Evolutionary conservation across 176 grass and related monocot species (phyloP).

Genomic region (Carex kokanica): DNA sequence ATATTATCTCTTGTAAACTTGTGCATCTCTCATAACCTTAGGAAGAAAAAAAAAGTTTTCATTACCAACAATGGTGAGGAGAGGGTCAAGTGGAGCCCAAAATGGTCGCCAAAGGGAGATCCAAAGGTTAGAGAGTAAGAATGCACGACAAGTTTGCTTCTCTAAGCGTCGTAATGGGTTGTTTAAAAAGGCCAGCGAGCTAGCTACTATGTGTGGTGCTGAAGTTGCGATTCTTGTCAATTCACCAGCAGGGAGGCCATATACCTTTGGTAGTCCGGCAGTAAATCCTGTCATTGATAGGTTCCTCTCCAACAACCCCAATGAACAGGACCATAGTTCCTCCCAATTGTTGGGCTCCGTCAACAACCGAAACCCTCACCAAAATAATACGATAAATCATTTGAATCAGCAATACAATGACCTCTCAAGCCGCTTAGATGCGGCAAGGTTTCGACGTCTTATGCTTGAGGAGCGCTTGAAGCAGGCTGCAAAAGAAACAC

Average conservation of each 20-base stretch:
- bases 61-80: neutral
- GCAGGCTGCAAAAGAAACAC: neutral
- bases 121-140: neutral
- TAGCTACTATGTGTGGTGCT: slow-evolving; percentile 2
- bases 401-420: slow-evolving; percentile 1
- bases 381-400: neutral
- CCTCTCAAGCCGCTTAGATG: neutral
- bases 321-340: neutral
- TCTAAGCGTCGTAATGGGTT: slow-evolving; percentile 9
- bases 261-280: slow-evolving; percentile 17
- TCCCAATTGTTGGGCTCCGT: neutral
- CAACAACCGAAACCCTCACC: neutral
- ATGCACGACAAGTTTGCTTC: slow-evolving; percentile 14
- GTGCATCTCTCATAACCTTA: neutral
- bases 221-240: slow-evolving; percentile 18
- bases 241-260: slow-evolving; percentile 12
- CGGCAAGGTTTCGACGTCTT: neutral
- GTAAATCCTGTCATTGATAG: neutral
- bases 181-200: slow-evolving; percentile 17
- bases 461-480: neutral
- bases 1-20: neutral
- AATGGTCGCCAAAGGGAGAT: neutral
- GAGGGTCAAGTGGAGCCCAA: neutral
- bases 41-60: neutral
- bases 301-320: neutral